These are phyloP conservation scores for Cyclotella cryptica DNA, from an alignment of 108 stramenopile genomes.

Conservation along the genomic window DNA sequence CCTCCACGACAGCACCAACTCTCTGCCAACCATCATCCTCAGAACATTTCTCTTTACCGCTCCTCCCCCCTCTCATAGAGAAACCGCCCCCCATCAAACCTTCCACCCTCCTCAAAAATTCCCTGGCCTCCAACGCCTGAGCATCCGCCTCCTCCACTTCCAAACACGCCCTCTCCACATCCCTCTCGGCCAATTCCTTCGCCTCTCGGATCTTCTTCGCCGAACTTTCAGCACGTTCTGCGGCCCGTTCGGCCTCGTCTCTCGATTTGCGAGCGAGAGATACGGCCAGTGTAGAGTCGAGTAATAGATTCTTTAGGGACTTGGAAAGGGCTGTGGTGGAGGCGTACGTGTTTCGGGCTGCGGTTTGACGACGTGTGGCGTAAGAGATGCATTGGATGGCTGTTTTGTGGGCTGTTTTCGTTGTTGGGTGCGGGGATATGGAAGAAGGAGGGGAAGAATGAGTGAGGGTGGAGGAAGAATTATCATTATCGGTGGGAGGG, in stretches of 20 bases:
- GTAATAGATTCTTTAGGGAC: constrained; percentile 22
- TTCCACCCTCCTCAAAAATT: constrained; percentile 32
- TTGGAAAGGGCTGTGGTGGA: constrained; percentile 22
- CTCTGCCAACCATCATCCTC: not conserved
- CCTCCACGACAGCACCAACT: not conserved
- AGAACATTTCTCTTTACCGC: not conserved
- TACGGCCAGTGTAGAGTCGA: constrained; percentile 29
- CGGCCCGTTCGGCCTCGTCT: constrained; percentile 31
- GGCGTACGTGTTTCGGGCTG: constrained; percentile 28
- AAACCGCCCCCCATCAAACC: not conserved
- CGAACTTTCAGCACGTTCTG: constrained; percentile 27
- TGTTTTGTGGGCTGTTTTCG: constrained; percentile 14
- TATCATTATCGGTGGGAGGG: not conserved
- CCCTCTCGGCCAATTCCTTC: constrained; percentile 29
- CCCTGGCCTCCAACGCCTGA: constrained; percentile 33
- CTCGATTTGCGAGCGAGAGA: constrained; percentile 30
- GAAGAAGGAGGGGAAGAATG: constrained; percentile 3
- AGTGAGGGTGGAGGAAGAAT: constrained; percentile 10
- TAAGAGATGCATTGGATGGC: constrained; percentile 36
- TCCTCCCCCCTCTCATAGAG: not conserved
- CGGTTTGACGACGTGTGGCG: constrained; percentile 36
- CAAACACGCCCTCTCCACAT: constrained; percentile 22
- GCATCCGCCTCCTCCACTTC: constrained; percentile 40
- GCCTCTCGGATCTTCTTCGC: constrained; percentile 29
- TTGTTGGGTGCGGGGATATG: not conserved